Evolutionary conservation across 2,329 filamentous ascomycete genomes (phyloP).

Genomic region (Aspergillus udagawae): DNA sequence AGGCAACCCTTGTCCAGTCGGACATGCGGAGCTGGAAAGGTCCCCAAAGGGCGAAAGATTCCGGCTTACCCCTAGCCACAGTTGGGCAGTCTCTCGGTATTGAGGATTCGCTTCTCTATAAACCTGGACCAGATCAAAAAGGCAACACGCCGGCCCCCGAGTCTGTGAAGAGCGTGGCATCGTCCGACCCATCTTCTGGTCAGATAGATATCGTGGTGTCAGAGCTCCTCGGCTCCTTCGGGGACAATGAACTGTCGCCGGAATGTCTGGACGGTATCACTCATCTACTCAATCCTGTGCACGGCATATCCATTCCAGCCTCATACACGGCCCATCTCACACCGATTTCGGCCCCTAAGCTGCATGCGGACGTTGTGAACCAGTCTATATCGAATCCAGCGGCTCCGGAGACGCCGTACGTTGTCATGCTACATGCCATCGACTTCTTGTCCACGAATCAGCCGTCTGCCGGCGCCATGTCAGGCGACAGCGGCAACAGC

Average conservation of each 20-base stretch:
- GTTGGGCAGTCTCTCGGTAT: conserved; percentile 35
- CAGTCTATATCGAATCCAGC: conserved; percentile 60
- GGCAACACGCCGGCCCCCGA: conserved; percentile 35
- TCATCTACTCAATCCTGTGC: conserved; percentile 71
- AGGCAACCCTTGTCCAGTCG: conserved; percentile 84
- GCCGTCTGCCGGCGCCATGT: conserved; percentile 30
- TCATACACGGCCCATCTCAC: conserved; percentile 92
- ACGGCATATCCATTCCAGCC: conserved; percentile 89
- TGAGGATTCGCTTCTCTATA: conserved; percentile 20
- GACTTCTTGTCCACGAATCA: conserved; percentile 76
- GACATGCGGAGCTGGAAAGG: conserved; percentile 98
- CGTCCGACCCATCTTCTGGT: conserved; percentile 19
- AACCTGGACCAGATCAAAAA: conserved; percentile 24
- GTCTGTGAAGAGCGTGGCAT: conserved; percentile 44
- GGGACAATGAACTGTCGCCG: conserved; percentile 92
- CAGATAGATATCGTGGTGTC: conserved; percentile 85
- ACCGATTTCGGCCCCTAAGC: conserved; percentile 82
- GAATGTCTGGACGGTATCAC: conserved; percentile 97
- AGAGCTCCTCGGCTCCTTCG: conserved; percentile 88
- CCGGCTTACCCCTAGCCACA: conserved; percentile 15
- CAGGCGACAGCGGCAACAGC: conserved; percentile 13
- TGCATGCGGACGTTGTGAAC: conserved; percentile 73
- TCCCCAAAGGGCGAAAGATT: conserved; percentile 44
- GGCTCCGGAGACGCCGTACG: conserved; percentile 88
- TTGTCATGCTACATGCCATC: conserved; percentile 85